A percentile compares a stretch with the other conserved stretches of the same genome.
Conservation (phyloP, 129 eudicot genomes). For the Gnaphalium uliginosum region DNA sequence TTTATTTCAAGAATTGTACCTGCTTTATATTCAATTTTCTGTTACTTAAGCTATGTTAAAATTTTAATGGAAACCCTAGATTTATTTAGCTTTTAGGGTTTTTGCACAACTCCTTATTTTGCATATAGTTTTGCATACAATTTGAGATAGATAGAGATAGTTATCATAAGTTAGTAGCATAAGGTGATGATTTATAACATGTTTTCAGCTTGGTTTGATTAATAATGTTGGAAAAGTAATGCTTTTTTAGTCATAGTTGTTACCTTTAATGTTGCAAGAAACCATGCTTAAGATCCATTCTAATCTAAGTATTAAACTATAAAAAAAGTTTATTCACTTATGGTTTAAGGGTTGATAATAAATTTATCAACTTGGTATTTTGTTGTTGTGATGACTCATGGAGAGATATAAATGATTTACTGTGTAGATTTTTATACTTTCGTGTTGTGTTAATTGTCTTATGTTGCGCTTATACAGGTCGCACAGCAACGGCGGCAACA, state of each 20-base stretch:
- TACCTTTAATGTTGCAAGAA: background rate
- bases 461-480: conserved; percentile 45
- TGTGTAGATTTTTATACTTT: background rate
- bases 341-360: background rate
- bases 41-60: background rate
- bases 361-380: background rate
- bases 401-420: background rate
- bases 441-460: background rate
- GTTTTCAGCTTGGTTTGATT: background rate
- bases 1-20: background rate
- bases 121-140: conserved; percentile 1
- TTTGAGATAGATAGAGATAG: background rate
- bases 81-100: conserved; percentile 17
- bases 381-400: background rate
- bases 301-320: background rate
- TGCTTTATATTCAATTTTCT: background rate
- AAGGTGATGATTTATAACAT: conserved; percentile 12
- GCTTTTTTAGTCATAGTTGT: conserved; percentile 16
- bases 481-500: conserved; percentile 48
- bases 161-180: background rate
- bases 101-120: background rate
- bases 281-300: background rate
- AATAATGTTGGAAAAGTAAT: background rate
- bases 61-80: conserved; percentile 6
- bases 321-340: conserved; percentile 7